Conservation (phyloP, 2,329 filamentous ascomycete genomes). For the Eutypa lata region DNA sequence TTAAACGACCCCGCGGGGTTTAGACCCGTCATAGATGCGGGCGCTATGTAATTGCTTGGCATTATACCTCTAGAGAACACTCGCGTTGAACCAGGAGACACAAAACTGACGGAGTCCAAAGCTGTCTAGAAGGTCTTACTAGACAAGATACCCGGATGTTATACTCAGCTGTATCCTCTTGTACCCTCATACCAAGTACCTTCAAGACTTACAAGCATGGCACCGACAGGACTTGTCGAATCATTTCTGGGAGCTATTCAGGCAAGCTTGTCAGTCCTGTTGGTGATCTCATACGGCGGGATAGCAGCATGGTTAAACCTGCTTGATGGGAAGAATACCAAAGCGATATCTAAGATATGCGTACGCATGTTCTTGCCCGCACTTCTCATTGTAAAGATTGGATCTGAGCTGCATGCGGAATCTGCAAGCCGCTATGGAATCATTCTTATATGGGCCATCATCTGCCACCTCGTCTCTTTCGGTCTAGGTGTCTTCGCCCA, state of each 20-base stretch:
- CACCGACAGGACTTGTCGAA: slow-evolving; percentile 24
- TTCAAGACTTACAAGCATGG: no score
- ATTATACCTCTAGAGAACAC: no score
- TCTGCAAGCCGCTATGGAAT: slow-evolving; percentile 35
- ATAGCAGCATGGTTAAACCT: slow-evolving; percentile 37
- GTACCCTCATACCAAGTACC: no score
- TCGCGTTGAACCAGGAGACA: no score
- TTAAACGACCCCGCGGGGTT: no score
- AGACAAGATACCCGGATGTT: no score
- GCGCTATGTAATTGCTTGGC: no score
- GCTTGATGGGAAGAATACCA: slow-evolving; percentile 32
- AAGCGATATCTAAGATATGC: slow-evolving; percentile 43
- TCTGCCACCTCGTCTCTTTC: slow-evolving; percentile 37
- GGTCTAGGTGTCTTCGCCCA: slow-evolving; percentile 35
- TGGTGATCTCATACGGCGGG: slow-evolving; percentile 43
- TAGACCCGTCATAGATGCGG: no score
- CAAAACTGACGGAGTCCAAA: no score
- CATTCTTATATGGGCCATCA: slow-evolving; percentile 39
- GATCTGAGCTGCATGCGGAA: slow-evolving; percentile 35
- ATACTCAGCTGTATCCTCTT: no score
- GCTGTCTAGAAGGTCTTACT: no score
- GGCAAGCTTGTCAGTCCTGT: slow-evolving; percentile 43
- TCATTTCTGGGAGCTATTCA: slow-evolving; percentile 45
- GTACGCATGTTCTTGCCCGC: slow-evolving; percentile 46
- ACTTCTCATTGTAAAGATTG: slow-evolving; percentile 43